Evolutionary conservation across 1,139 yeast species (phyloP).

Genomic region (Schizosaccharomyces versatilis): DNA sequence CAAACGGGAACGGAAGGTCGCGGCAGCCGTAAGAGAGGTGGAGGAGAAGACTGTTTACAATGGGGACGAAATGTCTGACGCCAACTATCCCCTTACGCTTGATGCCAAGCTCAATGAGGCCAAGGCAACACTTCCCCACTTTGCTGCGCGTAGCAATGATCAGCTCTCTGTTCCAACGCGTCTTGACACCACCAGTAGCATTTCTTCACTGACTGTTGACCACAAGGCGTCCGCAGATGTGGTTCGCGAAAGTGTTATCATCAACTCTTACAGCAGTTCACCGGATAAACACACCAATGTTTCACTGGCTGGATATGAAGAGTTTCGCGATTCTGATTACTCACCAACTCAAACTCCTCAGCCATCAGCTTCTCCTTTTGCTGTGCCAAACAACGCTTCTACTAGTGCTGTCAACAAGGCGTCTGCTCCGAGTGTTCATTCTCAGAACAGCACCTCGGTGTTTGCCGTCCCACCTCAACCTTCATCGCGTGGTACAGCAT

Average conservation of each 20-base stretch:
- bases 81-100: neutral
- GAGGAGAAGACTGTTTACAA: neutral
- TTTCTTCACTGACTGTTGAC: too few relatives aligned
- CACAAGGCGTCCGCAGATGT: too few relatives aligned
- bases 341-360: neutral
- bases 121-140: neutral
- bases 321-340: neutral
- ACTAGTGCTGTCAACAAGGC: neutral
- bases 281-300: too few relatives aligned
- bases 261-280: too few relatives aligned
- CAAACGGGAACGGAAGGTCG: neutral
- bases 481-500: too few relatives aligned
- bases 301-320: neutral
- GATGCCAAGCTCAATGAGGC: neutral
- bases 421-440: neutral
- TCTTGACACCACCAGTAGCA: too few relatives aligned
- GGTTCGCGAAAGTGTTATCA: too few relatives aligned
- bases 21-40: neutral
- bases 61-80: neutral
- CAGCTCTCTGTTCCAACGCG: too few relatives aligned
- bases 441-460: neutral
- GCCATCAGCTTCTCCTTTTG: neutral
- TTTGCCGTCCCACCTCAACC: too few relatives aligned
- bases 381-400: too few relatives aligned
- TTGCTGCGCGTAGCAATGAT: neutral